Conservation (phyloP, 2,329 filamentous ascomycete species). For the Fusarium luffae region DNA sequence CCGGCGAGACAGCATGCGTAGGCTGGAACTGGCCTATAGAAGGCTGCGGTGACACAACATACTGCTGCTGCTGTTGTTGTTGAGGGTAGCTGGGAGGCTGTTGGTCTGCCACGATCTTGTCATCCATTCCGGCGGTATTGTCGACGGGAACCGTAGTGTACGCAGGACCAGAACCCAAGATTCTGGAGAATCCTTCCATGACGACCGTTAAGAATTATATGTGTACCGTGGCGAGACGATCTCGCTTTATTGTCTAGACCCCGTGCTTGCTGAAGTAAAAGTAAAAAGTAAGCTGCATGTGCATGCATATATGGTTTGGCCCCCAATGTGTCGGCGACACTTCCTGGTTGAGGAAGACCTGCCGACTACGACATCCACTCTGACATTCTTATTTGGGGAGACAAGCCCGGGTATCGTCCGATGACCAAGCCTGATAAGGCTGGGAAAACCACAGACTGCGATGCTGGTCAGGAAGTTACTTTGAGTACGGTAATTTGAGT, state of each 20-base stretch:
- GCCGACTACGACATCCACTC: neutral
- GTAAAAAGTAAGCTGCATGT: slow-evolving; percentile 12
- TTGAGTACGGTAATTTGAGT: no score
- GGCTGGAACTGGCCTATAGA: neutral
- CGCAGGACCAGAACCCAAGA: neutral
- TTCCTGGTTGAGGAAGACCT: neutral
- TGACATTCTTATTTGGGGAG: neutral
- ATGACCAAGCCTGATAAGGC: slow-evolving; percentile 4
- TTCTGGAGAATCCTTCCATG: neutral
- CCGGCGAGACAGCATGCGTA: slow-evolving; percentile 5
- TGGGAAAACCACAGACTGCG: neutral
- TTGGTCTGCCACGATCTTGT: neutral
- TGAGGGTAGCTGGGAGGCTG: neutral
- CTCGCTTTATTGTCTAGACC: no score
- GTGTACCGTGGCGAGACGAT: no score
- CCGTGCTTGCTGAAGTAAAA: no score
- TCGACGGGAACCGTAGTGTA: neutral
- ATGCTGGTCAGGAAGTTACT: no score
- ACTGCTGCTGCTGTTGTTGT: neutral
- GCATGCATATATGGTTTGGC: neutral
- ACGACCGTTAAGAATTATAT: no score
- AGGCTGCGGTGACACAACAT: slow-evolving; percentile 8
- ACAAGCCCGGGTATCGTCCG: neutral
- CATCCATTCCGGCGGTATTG: slow-evolving; percentile 8
- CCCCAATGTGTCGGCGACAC: neutral